These are phyloP conservation scores for Blastomyces parvus DNA, from an alignment of 2,329 filamentous ascomycete genomes.

Conservation along the genomic window DNA sequence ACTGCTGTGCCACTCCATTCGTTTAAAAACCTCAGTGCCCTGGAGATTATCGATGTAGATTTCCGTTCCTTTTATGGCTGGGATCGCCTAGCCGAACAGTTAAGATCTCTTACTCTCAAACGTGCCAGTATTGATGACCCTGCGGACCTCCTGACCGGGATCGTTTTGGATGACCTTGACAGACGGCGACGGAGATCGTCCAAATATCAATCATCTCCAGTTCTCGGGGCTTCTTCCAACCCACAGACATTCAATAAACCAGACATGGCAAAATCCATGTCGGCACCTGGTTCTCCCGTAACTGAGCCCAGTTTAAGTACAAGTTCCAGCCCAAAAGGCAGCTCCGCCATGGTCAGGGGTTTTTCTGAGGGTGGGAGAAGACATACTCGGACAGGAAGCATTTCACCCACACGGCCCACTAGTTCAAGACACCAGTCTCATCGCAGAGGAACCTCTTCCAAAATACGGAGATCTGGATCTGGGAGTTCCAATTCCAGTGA, in stretches of 20 bases:
- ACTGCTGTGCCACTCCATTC: constrained; percentile 91
- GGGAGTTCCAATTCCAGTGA: constrained; percentile 81
- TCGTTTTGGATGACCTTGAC: constrained; percentile 94
- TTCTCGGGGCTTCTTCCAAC: constrained; percentile 51
- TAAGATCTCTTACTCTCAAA: constrained; percentile 81
- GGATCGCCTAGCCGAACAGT: constrained; percentile 85
- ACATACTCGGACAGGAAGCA: constrained; percentile 53
- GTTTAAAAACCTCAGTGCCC: constrained; percentile 90
- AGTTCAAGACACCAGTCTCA: constrained; percentile 67
- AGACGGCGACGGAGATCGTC: constrained; percentile 79
- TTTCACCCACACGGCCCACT: constrained; percentile 67
- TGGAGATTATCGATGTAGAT: constrained; percentile 92
- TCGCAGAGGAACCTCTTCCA: constrained; percentile 56
- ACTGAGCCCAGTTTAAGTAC: constrained; percentile 40
- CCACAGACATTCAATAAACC: constrained; percentile 51
- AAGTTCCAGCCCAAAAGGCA: constrained; percentile 40
- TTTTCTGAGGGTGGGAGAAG: constrained; percentile 45
- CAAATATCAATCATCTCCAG: constrained; percentile 73
- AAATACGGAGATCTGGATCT: constrained; percentile 77
- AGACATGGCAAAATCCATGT: constrained; percentile 58
- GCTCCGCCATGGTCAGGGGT: constrained; percentile 42
- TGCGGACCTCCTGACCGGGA: constrained; percentile 78
- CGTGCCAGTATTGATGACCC: constrained; percentile 82
- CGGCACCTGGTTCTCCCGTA: constrained; percentile 57
- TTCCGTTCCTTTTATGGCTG: constrained; percentile 96